A percentile compares a stretch with the other conserved stretches of the same genome.
Evolutionary conservation across 495 filamentous ascomycete species (phyloP).

Genomic region (Aspergillus egyptiacus): DNA sequence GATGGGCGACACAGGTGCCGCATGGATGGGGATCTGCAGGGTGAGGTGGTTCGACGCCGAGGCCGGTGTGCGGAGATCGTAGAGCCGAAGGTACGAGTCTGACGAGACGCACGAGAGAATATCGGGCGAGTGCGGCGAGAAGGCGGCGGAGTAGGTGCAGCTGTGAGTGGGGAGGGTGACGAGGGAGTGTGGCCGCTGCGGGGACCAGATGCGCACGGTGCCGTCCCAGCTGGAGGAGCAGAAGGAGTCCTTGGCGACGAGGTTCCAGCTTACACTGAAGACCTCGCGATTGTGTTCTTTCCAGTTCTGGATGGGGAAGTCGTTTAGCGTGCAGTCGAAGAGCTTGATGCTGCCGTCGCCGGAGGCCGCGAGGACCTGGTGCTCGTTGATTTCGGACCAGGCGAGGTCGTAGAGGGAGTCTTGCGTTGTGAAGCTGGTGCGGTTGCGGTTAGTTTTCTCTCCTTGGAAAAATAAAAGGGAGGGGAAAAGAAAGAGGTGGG

Average conservation of each 20-base stretch:
- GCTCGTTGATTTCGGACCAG: conserved; percentile 93
- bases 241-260: conserved; percentile 84
- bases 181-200: conserved; percentile 62
- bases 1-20: conserved; percentile 42
- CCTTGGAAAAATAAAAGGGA: too few species aligned
- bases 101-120: conserved; percentile 76
- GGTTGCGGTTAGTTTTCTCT: conserved; percentile 5
- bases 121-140: conserved; percentile 70
- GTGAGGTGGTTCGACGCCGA: conserved; percentile 77
- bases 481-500: neutral
- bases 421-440: conserved; percentile 83
- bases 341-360: conserved; percentile 94
- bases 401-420: conserved; percentile 89
- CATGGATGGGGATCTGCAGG: conserved; percentile 70
- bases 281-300: conserved; percentile 88
- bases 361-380: conserved; percentile 78
- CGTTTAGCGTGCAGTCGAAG: conserved; percentile 70
- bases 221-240: conserved; percentile 90
- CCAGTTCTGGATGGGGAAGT: conserved; percentile 83
- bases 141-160: conserved; percentile 85
- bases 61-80: conserved; percentile 79
- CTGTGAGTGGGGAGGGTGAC: conserved; percentile 79
- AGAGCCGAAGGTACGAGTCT: conserved; percentile 81
- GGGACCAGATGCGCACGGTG: conserved; percentile 87
- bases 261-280: conserved; percentile 88